Percentiles rank a stretch among this genome's conserved stretches.
Conservation (phyloP, 371 early-diverging fungal genomes). For the Umbelopsis sp. region DNA sequence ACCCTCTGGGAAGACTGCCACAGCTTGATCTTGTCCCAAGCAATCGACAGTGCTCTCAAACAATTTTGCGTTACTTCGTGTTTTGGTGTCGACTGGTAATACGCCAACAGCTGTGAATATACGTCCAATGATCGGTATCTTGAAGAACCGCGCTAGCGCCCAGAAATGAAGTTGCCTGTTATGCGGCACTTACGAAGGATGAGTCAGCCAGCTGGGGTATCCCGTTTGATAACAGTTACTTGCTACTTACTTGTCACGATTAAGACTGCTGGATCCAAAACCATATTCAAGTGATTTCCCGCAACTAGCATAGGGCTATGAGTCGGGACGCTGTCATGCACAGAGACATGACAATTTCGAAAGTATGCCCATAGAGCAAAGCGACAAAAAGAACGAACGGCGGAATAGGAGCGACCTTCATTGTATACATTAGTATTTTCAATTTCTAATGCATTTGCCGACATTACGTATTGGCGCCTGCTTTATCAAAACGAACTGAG, state of each 20-base stretch:
- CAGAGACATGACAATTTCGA: constrained; percentile 49
- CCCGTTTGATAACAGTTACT: too few relatives aligned
- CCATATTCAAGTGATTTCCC: constrained; percentile 64
- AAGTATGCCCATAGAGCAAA: constrained; percentile 52
- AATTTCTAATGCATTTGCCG: not conserved
- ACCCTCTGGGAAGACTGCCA: constrained; percentile 67
- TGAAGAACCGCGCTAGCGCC: constrained; percentile 59
- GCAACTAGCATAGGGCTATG: constrained; percentile 48
- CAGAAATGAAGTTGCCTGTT: constrained; percentile 60
- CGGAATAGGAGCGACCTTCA: constrained; percentile 43
- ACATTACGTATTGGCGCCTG: constrained; percentile 1
- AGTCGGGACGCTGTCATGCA: constrained; percentile 36
- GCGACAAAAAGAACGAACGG: constrained; percentile 43
- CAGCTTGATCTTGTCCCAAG: constrained; percentile 51
- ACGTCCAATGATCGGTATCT: constrained; percentile 44
- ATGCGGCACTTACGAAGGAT: constrained; percentile 42
- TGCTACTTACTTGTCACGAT: constrained; percentile 29
- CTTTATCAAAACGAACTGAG: not conserved
- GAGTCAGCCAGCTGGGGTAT: not conserved
- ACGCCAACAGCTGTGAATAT: constrained; percentile 53
- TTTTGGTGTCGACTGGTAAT: constrained; percentile 59
- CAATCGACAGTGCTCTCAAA: constrained; percentile 55
- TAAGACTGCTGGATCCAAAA: constrained; percentile 58
- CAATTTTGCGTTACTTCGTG: constrained; percentile 55
- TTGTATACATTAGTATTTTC: constrained; percentile 12